Base-by-base conservation (phyloP, 2,329 filamentous ascomycete genomes). In the Dichotomopilus funicola region DNA sequence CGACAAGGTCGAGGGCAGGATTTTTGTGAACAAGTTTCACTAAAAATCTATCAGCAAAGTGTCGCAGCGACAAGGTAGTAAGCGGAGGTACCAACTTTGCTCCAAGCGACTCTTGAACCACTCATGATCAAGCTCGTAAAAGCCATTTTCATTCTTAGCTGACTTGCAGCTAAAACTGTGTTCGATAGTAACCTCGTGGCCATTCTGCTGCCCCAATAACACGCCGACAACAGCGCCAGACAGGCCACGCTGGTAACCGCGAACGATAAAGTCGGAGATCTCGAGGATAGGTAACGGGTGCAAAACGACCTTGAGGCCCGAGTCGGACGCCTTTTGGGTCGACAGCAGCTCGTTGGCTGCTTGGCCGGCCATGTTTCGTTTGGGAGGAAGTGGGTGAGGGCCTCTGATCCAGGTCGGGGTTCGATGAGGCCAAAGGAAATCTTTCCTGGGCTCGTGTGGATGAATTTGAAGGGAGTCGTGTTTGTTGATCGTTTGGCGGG, bases 261-360 rank as follows among this genome's bases (percentile, higher is more conserved):
- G 84, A 56, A 92, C 95, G 70, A 97, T 91, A 71, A 95, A 95
- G 72, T 99, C 94, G 64, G 92, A 96, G 66, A 99, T 94, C 62
- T 88, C 95, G 73, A 99, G 88, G 62, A 97, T 87, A 51, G 96
- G 91, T 49, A 99, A 85, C 33, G 94, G 94, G 67, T 99, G 94
- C 13, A 99, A 83, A 64, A 91, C 84, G 54, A 91, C 83, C 61
- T 90, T 86, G 45, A 95, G 82, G 50, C 84, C 83, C 19, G 86
- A 86, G 71, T 94, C 89, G 43, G 81, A 80, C 62, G 83, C 79
- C 71, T 84, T 87, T 65, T 83, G 79, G 56, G 77, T 78, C 5
- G 86, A 88, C 47, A 90, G 69, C 59, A 89, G 77, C 52, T 83
- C 75, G 63, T 84, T 85, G 62, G 61, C 53, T 57, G 58, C 61